Base-by-base conservation (phyloP, 2,329 filamentous ascomycete species). In the Knoxdaviesia capensis region DNA sequence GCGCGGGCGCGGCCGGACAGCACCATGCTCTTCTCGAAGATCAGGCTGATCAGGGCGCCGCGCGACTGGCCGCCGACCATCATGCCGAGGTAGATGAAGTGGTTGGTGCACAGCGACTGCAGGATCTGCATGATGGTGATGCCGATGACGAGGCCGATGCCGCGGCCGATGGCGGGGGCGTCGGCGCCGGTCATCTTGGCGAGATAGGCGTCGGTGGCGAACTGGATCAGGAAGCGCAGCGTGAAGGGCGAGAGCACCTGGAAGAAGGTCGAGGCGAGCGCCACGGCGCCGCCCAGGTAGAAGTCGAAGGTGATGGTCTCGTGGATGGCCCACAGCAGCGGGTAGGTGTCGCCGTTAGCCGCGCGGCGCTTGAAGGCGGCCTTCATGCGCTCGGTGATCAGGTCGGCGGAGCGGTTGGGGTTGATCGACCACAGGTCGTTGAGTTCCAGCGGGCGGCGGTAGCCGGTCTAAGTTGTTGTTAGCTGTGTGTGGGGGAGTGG, bases 11-110 rank as follows among this genome's bases (percentile, higher is more conserved):
- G 71, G 7, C 80, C 84, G 0, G 87, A 94, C 10, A 96, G 71
- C 41, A 77, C 77, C 78, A 94, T 85, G 3, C 85, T 77, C 58
- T 96, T 96, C 55, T 90, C 83, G 53, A 93, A 96, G 44, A 96
- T 85, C 45, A 86, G 62, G 28, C 81, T 74, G 49, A 94, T 93
- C 37, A 96, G 63, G 0, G 84, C 80, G 1, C 78, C 85, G 54
- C 88, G 72, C 6, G 74, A 63, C 60, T 94, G 79, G 0, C 85
- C 90, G 47, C 88, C 90, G 35, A 92, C 74, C 61, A 92, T 77
- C 80, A 94, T 92, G 28, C 88, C 86, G 28, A 78, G 75, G 53
- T 88, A 96, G 53, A 96, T 79, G 60, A 93, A 94, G 53, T 96
- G 88, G 53, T 87, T 92, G 2, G 77, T 84, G 30, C 75, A 74